These are phyloP conservation scores for Hygrocybe coccinea DNA, from an alignment of 768 basidiomycete genomes.

Conservation along the genomic window DNA sequence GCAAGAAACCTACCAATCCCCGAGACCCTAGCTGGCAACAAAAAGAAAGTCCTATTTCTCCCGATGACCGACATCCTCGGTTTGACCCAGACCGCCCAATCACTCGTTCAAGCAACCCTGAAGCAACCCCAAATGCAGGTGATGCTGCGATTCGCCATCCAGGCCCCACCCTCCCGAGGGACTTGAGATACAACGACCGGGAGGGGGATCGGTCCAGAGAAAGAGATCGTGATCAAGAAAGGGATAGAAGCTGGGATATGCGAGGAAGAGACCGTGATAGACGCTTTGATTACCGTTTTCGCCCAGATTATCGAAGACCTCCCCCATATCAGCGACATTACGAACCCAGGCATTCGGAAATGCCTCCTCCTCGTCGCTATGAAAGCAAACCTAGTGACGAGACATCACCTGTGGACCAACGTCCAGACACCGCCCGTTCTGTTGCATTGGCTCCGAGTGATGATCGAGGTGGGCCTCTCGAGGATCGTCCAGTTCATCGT, in stretches of 20 bases:
- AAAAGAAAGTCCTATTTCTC: conserved; percentile 19
- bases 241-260: too few species aligned
- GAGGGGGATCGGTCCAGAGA: conserved; percentile 36
- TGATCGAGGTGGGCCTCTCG: conserved; percentile 17
- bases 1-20: too few species aligned
- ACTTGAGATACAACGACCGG: conserved; percentile 30
- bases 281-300: too few species aligned
- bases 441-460: too few species aligned
- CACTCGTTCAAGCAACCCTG: conserved; percentile 11
- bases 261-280: too few species aligned
- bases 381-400: conserved; percentile 13
- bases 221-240: too few species aligned
- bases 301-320: too few species aligned
- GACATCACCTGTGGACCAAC: too few species aligned
- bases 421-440: too few species aligned
- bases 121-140: conserved; percentile 14
- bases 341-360: too few species aligned
- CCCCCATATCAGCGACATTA: too few species aligned
- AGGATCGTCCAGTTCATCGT: conserved; percentile 26
- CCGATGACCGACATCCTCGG: conserved; percentile 29
- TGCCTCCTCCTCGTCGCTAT: too few species aligned
- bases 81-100: conserved; percentile 25
- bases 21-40: conserved; percentile 27
- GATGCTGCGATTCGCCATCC: conserved; percentile 17
- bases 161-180: conserved; percentile 24